Conservation (phyloP, 1,284 basidiomycete genomes). For the Tilletia setariae region DNA sequence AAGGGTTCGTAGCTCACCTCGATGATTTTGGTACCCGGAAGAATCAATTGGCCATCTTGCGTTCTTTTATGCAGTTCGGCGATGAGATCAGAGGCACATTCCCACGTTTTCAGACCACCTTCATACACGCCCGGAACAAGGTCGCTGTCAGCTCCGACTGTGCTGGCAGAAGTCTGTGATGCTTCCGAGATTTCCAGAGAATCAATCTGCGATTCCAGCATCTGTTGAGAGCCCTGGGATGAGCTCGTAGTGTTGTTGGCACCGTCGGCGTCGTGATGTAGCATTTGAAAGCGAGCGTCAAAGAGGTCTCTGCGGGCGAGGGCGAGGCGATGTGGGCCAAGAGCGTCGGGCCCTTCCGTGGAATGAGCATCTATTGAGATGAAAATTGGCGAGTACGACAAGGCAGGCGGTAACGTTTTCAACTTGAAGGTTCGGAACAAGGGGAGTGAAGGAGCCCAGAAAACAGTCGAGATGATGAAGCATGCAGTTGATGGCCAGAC, state of each 20-base stretch:
- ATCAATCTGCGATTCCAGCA: too few relatives aligned
- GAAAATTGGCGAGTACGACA: slow-evolving; percentile 32
- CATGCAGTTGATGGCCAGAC: background rate
- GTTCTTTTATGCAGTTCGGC: slow-evolving; percentile 28
- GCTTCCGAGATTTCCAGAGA: background rate
- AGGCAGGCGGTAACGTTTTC: slow-evolving; percentile 27
- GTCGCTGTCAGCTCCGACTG: slow-evolving; percentile 79
- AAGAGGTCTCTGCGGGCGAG: slow-evolving; percentile 80
- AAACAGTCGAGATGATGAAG: background rate
- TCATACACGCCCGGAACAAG: slow-evolving; percentile 89
- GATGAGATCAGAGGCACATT: slow-evolving; percentile 82
- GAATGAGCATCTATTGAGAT: slow-evolving; percentile 18
- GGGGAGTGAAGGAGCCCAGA: background rate
- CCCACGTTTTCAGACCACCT: slow-evolving; percentile 96
- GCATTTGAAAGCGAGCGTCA: slow-evolving; percentile 87
- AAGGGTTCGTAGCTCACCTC: slow-evolving; percentile 19
- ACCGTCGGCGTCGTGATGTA: slow-evolving; percentile 55
- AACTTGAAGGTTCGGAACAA: background rate
- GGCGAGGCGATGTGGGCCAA: slow-evolving; percentile 52
- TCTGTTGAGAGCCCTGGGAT: too few relatives aligned
- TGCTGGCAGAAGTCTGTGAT: slow-evolving; percentile 45
- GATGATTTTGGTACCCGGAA: slow-evolving; percentile 24
- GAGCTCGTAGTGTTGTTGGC: slow-evolving; percentile 36
- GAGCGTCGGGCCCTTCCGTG: slow-evolving; percentile 20
- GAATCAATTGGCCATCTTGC: slow-evolving; percentile 12